These are phyloP conservation scores for Geotrichum citri-aurantii DNA, from an alignment of 1,139 yeast species.

Conservation along the genomic window DNA sequence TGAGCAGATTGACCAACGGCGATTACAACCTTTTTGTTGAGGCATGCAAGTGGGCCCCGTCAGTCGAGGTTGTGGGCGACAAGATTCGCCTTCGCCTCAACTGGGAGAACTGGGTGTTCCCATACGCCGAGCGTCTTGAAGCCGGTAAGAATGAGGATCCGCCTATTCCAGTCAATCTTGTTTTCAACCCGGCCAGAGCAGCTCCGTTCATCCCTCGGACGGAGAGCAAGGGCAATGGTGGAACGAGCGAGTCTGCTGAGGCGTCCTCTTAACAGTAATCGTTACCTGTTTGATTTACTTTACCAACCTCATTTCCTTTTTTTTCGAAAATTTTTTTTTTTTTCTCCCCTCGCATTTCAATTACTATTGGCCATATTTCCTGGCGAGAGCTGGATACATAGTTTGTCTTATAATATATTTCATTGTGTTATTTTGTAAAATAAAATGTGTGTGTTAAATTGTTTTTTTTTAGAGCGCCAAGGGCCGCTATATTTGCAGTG, in stretches of 20 bases:
- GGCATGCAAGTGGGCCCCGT: conserved; percentile 42
- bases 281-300: not conserved
- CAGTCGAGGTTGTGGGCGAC: conserved; percentile 43
- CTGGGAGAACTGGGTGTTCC: conserved; percentile 48
- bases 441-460: too few species aligned
- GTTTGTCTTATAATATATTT: too few species aligned
- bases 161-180: conserved; percentile 28
- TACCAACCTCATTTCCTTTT: not conserved
- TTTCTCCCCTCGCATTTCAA: not conserved
- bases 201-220: conserved; percentile 37
- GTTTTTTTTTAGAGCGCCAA: too few species aligned
- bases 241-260: not conserved
- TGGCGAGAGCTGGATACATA: not conserved
- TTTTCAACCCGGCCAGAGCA: conserved; percentile 37
- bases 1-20: conserved; percentile 52
- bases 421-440: too few species aligned
- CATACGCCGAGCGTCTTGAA: conserved; percentile 43
- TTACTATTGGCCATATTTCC: not conserved
- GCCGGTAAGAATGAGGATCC: conserved; percentile 37
- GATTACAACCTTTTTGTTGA: conserved; percentile 44
- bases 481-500: too few species aligned
- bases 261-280: not conserved
- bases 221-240: conserved; percentile 4
- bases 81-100: conserved; percentile 43
- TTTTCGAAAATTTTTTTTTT: not conserved